Conservation (phyloP, 208 protist species). For the Crithidia mellificae region DNA sequence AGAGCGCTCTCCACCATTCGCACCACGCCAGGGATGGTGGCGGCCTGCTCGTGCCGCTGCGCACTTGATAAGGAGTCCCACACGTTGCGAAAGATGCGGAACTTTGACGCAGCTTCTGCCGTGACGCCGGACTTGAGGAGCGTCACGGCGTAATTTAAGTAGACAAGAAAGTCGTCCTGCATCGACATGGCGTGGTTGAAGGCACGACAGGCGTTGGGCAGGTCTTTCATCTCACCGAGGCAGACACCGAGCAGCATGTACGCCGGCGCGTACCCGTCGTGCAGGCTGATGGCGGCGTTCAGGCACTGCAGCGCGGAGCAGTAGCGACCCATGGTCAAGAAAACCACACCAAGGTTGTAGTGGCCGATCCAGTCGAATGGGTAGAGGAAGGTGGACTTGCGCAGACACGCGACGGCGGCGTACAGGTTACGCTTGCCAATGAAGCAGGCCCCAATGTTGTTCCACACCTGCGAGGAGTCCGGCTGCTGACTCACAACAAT, state of each 20-base stretch:
- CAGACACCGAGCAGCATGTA: conserved; percentile 96
- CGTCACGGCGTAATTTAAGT: conserved; percentile 93
- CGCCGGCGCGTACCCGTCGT: conserved; percentile 67
- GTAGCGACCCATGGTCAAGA: conserved; percentile 88
- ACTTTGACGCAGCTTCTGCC: conserved; percentile 50
- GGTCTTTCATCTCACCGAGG: conserved; percentile 93
- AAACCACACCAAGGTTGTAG: conserved; percentile 95
- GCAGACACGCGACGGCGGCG: conserved; percentile 94
- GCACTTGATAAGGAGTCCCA: conserved; percentile 42
- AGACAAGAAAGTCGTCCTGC: conserved; percentile 81
- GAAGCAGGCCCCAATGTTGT: conserved; percentile 98
- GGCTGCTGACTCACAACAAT: conserved; percentile 86
- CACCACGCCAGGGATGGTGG: conserved; percentile 31
- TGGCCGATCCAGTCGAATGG: conserved; percentile 97
- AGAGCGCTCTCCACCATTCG: conserved; percentile 30
- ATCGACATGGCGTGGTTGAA: conserved; percentile 91
- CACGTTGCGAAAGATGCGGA: conserved; percentile 43
- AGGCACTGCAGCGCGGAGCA: conserved; percentile 96
- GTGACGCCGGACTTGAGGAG: conserved; percentile 61
- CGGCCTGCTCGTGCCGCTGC: conserved; percentile 37
- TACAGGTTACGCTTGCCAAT: conserved; percentile 93
- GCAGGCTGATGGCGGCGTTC: conserved; percentile 89
- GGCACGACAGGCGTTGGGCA: conserved; percentile 92
- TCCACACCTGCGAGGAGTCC: conserved; percentile 95
- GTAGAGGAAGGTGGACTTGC: conserved; percentile 90